Conservation (phyloP, 495 filamentous ascomycete species). For the Hypoxylon rickii region DNA sequence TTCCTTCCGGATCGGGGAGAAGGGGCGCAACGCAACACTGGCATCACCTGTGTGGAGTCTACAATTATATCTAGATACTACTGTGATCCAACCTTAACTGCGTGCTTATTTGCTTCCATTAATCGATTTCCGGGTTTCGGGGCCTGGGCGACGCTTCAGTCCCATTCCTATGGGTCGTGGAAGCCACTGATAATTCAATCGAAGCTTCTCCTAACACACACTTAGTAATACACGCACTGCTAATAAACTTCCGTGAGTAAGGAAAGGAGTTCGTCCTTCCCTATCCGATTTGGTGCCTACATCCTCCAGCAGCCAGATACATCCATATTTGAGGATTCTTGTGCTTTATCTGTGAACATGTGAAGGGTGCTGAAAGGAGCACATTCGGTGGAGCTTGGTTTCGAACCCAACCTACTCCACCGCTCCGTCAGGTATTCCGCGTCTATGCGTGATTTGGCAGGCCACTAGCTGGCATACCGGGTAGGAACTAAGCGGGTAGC, state of each 20-base stretch:
- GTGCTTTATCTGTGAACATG: constrained; percentile 4
- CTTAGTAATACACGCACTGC: too few relatives aligned
- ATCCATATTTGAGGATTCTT: background rate
- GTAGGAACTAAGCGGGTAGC: too few relatives aligned
- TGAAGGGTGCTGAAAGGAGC: constrained; percentile 19
- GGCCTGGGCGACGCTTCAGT: constrained; percentile 9
- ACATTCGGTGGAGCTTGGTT: constrained; percentile 23
- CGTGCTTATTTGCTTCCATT: constrained; percentile 2
- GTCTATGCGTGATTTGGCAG: constrained; percentile 19
- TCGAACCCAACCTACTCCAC: constrained; percentile 25
- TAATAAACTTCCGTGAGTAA: constrained; percentile 2
- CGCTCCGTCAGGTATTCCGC: constrained; percentile 26
- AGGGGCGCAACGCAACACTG: too few relatives aligned
- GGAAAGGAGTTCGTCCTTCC: constrained; percentile 3
- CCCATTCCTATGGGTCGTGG: background rate
- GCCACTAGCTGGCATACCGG: too few relatives aligned
- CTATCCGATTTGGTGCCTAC: constrained; percentile 6
- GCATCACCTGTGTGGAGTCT: too few relatives aligned
- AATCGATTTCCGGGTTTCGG: constrained; percentile 5
- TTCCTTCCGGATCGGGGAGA: too few relatives aligned
- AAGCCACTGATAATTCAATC: too few relatives aligned
- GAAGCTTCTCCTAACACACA: too few relatives aligned
- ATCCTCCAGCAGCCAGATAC: background rate
- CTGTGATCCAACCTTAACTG: background rate
- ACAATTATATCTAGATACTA: constrained; percentile 3